Base-by-base conservation (phyloP, 148 eudicot genomes). In the Polygonum aviculare region DNA sequence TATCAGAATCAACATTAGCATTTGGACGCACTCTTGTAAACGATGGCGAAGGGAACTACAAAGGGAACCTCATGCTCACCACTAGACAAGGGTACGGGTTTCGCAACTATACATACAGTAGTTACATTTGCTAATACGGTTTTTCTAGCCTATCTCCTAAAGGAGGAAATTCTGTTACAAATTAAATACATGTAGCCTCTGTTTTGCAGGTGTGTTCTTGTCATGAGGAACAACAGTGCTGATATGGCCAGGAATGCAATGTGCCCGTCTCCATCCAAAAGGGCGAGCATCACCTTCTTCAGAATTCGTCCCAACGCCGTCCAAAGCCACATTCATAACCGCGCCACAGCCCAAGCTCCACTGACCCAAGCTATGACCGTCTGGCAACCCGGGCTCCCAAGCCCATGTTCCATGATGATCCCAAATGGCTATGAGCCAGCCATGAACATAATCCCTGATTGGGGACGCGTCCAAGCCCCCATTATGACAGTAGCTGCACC, bases 141-240 rank as follows among this genome's bases (percentile, higher is more conserved):
- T 31, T 31, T 65, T n/a, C 19, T 39, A 0, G 6, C 8, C 8
- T 44, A 44, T 44, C 47, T 44, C 47, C 47, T 44, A 44, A 44
- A 44, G 47, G 47, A 7, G 9, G 9, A 44, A 26, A 26, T 26
- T 26, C 31, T 26, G 41, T 39, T 39, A 39, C 41, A 39, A 39
- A 39, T 26, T 26, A 26, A 26, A 1, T 26, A 26, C 4, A 39
- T 39, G 7, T 2, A 39, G 41, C 41, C 7, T 39, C 41, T 39
- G 7, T 15, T 79, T 59, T 52, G 22, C 88, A 94, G 98, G 87
- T 89, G 94, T 52, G 77, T 95, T 77, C 83, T 95, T 39, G 93
- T 95, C 50, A 95, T 93, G 99, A 88, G 97, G 77, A 93, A 92
- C 85, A 92, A 93, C 83, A 95, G 99, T 75, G 92, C 97, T 39